Base-by-base conservation (phyloP, 2,329 filamentous ascomycete species). In the Microdochium nivale region DNA sequence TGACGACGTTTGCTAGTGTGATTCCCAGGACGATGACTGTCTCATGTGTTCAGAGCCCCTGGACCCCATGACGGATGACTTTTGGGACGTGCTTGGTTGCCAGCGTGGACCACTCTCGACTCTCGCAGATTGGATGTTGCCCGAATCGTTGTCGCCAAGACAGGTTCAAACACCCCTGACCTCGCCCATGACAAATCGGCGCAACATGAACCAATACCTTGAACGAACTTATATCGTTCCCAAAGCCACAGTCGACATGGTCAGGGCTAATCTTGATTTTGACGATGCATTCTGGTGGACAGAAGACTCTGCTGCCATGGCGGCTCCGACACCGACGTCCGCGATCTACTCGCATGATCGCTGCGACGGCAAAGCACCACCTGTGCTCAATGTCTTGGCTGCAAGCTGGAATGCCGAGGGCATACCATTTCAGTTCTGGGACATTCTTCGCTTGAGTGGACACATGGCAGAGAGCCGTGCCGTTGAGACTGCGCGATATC, bases 261-360 rank as follows among this genome's bases (percentile, higher is more conserved):
- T 76, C 16, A 70, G 70, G 51, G 59, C 63, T 3, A 70, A 73
- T 50, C 60, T 79, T 2, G 79, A 82, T 57, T 80, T 78, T 51
- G 69, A 76, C 30, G 79, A 82, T 56, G 70, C 70, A 1, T 81
- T 82, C 58, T 82, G 79, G 79, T 79, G 76, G 75, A 76, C 73
- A 16, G 76, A 78, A 48, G 73, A 79, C 55, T 62, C 77, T 24
- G 71, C 70, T 8, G 68, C 60, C 47, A 54, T 71, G 33, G 67
- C 71, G 11, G 66, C 67, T 25, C 56, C 64, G 2, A 73, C 72
- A 47, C 67, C 68, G 3, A 64, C 67, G 3, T 53, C 67, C 10
- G 65, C 71, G 3, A 65, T 62, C 2, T 75, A 71, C 56, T 64
- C 63, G 16, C 40, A 44, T 13, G 40, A 44, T 23, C n/a, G 40